Conservation (phyloP, 1,284 basidiomycete species). For the Moesziomyces globuligerus region DNA sequence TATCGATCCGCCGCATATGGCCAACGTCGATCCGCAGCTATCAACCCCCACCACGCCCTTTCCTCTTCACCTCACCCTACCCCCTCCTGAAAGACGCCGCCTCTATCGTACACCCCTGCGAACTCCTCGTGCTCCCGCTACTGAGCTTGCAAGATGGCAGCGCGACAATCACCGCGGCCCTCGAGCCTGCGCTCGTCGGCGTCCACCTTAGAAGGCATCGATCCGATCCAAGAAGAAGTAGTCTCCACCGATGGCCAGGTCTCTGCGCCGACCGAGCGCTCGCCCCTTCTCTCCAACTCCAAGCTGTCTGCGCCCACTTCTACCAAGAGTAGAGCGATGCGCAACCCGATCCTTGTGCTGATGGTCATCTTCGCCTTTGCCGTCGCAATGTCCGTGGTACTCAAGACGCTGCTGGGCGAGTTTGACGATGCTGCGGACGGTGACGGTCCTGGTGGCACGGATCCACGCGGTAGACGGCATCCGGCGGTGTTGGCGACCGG, state of each 20-base stretch:
- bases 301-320: no score
- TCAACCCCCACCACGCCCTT: background rate
- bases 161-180: conserved; percentile 12
- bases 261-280: conserved; percentile 19
- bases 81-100: no score
- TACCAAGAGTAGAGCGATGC: no score
- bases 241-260: conserved; percentile 23
- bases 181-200: conserved; percentile 30
- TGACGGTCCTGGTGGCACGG: background rate
- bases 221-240: conserved; percentile 40
- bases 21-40: background rate
- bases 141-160: background rate
- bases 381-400: conserved; percentile 32
- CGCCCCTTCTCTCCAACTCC: conserved; percentile 16
- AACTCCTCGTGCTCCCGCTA: no score
- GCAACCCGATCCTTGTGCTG: conserved; percentile 41
- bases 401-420: conserved; percentile 40
- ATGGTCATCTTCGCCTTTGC: conserved; percentile 37
- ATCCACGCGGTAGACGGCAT: conserved; percentile 38
- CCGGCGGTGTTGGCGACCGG: conserved; percentile 46
- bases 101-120: no score
- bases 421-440: conserved; percentile 14
- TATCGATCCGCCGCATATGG: background rate
- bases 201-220: conserved; percentile 14
- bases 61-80: no score